Percentiles rank a stretch among this genome's conserved stretches.
These are phyloP conservation scores for Eragrostis nindensis DNA, from an alignment of 176 grass and related monocot genomes.

Conservation along the genomic window DNA sequence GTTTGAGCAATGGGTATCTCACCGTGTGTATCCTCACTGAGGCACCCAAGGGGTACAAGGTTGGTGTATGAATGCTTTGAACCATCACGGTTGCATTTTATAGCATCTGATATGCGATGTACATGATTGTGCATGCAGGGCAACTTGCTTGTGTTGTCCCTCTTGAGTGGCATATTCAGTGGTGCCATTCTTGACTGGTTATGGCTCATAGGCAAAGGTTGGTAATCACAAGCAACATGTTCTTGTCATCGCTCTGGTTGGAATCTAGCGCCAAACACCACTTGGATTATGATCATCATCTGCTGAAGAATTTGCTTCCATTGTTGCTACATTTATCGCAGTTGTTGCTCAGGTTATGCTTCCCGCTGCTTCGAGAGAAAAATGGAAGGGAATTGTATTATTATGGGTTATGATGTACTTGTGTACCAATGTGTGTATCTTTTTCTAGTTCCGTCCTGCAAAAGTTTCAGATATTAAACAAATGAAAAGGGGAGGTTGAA, in stretches of 20 bases:
- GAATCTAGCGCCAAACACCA: background rate
- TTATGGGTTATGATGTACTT: background rate
- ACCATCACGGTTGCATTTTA: background rate
- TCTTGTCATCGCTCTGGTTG: conserved; percentile 6
- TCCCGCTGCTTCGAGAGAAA: background rate
- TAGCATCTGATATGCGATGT: conserved; percentile 18
- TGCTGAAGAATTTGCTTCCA: background rate
- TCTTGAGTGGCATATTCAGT: conserved; percentile 59
- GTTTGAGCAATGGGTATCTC: conserved; percentile 66
- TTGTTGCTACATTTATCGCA: background rate
- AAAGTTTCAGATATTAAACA: conserved; percentile 10
- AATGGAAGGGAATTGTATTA: background rate
- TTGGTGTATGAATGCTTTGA: conserved; percentile 10
- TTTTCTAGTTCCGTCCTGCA: background rate
- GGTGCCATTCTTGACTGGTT: conserved; percentile 63
- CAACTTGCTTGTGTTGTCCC: conserved; percentile 65
- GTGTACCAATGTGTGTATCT: background rate
- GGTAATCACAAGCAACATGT: conserved; percentile 44
- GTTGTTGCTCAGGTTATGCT: background rate
- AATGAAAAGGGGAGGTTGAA: conserved; percentile 2
- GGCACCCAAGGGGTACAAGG: conserved; percentile 75
- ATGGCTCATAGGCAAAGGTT: conserved; percentile 77
- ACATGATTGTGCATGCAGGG: conserved; percentile 45
- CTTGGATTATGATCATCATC: background rate
- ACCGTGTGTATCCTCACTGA: conserved; percentile 68